Evolutionary conservation across 2,329 filamentous ascomycete genomes (phyloP), one percentile per base, ranked within the genome.

Genomic region (Huntiella savannae): DNA sequence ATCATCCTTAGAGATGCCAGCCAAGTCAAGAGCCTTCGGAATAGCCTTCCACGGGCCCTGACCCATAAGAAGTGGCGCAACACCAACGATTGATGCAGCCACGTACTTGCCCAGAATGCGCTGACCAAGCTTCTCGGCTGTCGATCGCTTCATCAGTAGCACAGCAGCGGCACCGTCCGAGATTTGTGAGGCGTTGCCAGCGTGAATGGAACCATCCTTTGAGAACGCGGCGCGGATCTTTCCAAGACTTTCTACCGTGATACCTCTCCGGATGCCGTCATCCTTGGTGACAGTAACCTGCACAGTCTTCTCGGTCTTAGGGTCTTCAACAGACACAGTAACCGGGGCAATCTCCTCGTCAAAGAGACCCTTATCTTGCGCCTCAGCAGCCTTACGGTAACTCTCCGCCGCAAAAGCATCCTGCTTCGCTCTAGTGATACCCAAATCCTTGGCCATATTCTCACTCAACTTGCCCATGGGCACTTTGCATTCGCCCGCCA

Each of bases 41-140:
- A 98, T 96, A 48, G 91, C 87, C 64, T 87, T 87, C 76, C 85
- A 94, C 43, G 91, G 91, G 1, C 91, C 91, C 54, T 94, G 71
- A 52, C 91, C 91, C 91, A 98, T 96, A 54, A 96, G 79, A 48
- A 95, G 73, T 37, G 91, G 91, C 58, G 83, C 77, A 49, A 96
- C 86, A 55, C 91, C 91, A 41, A 88, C 85, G 44, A 95, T 69
- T 49, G 81, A 81, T 36, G 85, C 82, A 41, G 80, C 70, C 19
- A 95, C 85, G 62, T 81, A 95, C 70, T 95, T 96, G 63, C 88
- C 91, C 19, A 96, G 66, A 63, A 96, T 85, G 48, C 71, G 72
- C 68, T 95, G 88, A 49, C 84, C 84, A 12, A 96, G 79, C 54
- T 74, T 73, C 69, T 94, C 79, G 42, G 91, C 91, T 12, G 82